Base-by-base conservation (phyloP, 225 moss, liverwort and hornwort genomes). In the Asterella californica region DNA sequence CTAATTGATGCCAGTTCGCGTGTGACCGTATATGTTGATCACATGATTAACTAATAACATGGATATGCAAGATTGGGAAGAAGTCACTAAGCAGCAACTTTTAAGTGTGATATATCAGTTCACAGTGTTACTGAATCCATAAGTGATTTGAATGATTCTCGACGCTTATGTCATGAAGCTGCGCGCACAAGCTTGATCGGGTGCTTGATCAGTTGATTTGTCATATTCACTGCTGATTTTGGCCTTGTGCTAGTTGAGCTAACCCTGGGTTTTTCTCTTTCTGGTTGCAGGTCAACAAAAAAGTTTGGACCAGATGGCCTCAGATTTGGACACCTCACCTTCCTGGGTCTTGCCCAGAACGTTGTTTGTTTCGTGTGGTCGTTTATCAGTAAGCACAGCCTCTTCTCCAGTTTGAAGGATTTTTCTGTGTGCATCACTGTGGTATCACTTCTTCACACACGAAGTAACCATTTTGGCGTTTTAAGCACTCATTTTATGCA, bases 351-450 rank as follows among this genome's bases (percentile, higher is more conserved):
- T 83, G 92, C 95, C 62, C 99, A 99, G 78, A 95, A 86, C 84
- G 88, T 93, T 24, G 85, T 93, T 55, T 99, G 99, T 86, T 87
- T 99, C 79, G 38, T 89, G 72, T 99, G 99, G 99, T 95, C 94
- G 81, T 76, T 95, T 57, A 74, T 92, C 69, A 99, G 99, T 99
- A 91, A 91, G 89, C 75, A 49, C 70, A 24, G 17, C 70, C 38
- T 65, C 76, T 59, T 21, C 38, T 59, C 21, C 25, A 36, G 9
- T 61, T 30, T 68, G 67, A 27, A 15, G 5, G n/a, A 68, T 10
- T 27, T 27, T 5, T 5, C 30, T 27, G 42, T 68, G 34, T 15
- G 14, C 17, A 68, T 68, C 29, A 2, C 4, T 36, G 6, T 2
- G 2, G 14, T 68, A 27, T 2, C 5, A 30, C 67, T n/a, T 61